Conservation (phyloP, 495 filamentous ascomycete genomes). For the Echria macrotheca region DNA sequence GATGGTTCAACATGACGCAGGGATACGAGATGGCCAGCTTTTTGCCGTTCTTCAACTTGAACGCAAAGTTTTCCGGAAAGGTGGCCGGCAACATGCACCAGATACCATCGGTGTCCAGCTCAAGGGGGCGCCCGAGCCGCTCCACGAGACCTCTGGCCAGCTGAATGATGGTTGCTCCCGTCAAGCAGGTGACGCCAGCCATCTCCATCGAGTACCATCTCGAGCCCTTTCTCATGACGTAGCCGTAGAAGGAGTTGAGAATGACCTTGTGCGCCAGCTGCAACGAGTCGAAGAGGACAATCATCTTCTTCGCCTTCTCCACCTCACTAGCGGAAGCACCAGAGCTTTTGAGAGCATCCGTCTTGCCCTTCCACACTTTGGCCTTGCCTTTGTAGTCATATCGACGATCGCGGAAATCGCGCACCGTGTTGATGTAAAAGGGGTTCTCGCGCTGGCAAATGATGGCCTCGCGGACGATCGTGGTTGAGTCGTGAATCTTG, state of each 20-base stretch:
- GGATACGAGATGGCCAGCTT: constrained; percentile 94
- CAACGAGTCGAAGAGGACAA: constrained; percentile 89
- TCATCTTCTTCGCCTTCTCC: constrained; percentile 97
- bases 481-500: constrained; percentile 94
- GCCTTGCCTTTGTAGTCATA: constrained; percentile 98
- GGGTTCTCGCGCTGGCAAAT: constrained; percentile 98
- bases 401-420: constrained; percentile 87
- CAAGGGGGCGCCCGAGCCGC: constrained; percentile 84
- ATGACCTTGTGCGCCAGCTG: constrained; percentile 99
- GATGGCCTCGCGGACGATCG: constrained; percentile 90
- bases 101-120: constrained; percentile 99
- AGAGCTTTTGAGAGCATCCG: constrained; percentile 73
- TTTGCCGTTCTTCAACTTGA: constrained; percentile 91
- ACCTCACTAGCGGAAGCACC: constrained; percentile 74
- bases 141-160: constrained; percentile 94
- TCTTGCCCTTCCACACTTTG: constrained; percentile 97
- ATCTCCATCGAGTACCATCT: constrained; percentile 99
- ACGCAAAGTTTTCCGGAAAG: constrained; percentile 95
- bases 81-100: constrained; percentile 99
- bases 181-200: constrained; percentile 97
- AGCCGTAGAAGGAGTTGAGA: constrained; percentile 98
- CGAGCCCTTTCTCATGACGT: constrained; percentile 98
- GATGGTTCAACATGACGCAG: constrained; percentile 98
- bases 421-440: constrained; percentile 96
- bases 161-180: constrained; percentile 95